Evolutionary conservation across 2,329 filamentous ascomycete genomes (phyloP), one percentile per base, ranked within the genome.

Genomic region (Fusarium sublunatum): DNA sequence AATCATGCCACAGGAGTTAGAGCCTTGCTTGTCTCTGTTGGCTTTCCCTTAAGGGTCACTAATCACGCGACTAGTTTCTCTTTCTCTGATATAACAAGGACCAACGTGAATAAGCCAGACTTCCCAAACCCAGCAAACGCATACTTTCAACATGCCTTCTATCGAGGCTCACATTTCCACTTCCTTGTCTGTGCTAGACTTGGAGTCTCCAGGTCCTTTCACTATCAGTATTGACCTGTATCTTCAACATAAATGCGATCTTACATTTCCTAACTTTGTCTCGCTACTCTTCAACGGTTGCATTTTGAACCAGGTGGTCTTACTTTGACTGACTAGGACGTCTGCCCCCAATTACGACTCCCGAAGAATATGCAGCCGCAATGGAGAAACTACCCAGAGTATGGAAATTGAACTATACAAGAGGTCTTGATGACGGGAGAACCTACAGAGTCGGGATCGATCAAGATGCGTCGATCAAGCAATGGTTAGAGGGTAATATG

Each of bases 401-500:
- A 7, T 51, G 46, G 52, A 55, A 55, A 22, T 44, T 31, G 46
- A 10, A 25, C 11, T 10, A 13, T 2, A 29, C 46, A 3, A 15
- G 0, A 0, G 19, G 26, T 5, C 25, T 55, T 3, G 39, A 44
- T 0, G 10, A 44, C 4, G 19, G 11, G 0, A 55, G 44, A 25
- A 39, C 52, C 6, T 39, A 44, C 2, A 22, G 5, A 34, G 0
- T 55, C 0, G 39, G 39, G 0, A 28, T 44, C 34, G 39, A 43
- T 9, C 0, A 32, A 3, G 19, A 6, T 6, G 15, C 53, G 9
- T 13, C 26, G 0, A 44, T 56, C 0, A 52, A 3, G 24, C 1
- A n/a, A 28, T 52, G 34, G 47, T 28, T 56, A 3, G 47, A 56
- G 7, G 39, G 47, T 0, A 44, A 39, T 0, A 15, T 1, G 9